Evolutionary conservation across 2,329 filamentous ascomycete species (phyloP).

Genomic region (Ophiostoma himal-ulmi): DNA sequence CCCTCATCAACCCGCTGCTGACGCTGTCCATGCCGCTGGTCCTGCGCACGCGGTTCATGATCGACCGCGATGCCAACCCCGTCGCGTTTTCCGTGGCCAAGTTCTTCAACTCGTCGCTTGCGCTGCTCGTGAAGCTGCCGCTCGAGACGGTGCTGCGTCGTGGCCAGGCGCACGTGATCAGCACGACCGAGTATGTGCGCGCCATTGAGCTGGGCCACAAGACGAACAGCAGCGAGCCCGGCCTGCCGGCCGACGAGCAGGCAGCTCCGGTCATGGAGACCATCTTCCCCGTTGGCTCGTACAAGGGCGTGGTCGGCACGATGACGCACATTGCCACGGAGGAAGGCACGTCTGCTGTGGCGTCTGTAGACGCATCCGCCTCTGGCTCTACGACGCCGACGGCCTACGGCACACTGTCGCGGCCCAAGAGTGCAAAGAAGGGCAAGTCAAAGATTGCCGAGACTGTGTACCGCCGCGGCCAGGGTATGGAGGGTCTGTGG

Average conservation of each 20-base stretch:
- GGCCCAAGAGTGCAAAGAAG: conserved; percentile 31
- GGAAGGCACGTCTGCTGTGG: conserved; percentile 60
- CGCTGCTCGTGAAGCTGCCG: conserved; percentile 81
- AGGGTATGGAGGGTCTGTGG: conserved; percentile 63
- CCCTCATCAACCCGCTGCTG: conserved; percentile 75
- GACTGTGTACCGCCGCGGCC: conserved; percentile 52
- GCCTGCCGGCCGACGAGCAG: conserved; percentile 18
- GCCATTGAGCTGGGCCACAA: conserved; percentile 39
- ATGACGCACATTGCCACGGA: conserved; percentile 82
- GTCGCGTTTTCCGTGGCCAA: conserved; percentile 74
- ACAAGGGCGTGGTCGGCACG: conserved; percentile 81
- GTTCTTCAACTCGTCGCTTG: conserved; percentile 72
- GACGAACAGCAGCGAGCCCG: conserved; percentile 1
- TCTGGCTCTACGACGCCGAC: conserved; percentile 30
- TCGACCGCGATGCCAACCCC: conserved; percentile 77
- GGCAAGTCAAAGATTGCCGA: conserved; percentile 33
- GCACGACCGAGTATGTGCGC: conserved; percentile 45
- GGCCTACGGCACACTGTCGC: conserved; percentile 30
- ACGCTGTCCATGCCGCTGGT: conserved; percentile 77
- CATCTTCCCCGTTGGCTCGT: conserved; percentile 73
- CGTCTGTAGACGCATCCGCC: background rate
- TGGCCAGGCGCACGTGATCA: conserved; percentile 72
- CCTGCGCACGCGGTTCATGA: conserved; percentile 73
- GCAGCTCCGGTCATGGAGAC: conserved; percentile 50
- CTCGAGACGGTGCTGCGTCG: conserved; percentile 87